Base-by-base conservation (phyloP, 257 asterid genomes). In the Verbascum thapsus region DNA sequence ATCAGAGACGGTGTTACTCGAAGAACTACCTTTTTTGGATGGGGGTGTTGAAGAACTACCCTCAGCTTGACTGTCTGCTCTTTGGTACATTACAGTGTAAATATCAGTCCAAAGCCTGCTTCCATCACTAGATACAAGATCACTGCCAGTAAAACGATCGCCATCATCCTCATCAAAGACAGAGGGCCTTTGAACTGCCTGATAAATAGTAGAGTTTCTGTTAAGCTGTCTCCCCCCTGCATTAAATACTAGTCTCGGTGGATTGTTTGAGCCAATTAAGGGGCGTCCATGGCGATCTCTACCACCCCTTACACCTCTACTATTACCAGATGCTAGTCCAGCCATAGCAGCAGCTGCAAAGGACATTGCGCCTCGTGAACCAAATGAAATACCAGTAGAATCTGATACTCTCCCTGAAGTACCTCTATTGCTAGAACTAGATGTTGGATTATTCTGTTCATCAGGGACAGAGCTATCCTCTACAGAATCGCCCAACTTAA, bases 261-360 rank as follows among this genome's bases (percentile, higher is more conserved):
- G 87, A 56, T 87, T 85, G 13, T 71, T 78, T 3, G 91, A 77
- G 67, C 89, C 83, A 72, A 72, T 73, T 30, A 76, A 56, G 40
- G 80, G 84, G 20, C 79, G 91, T 1, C 91, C 97, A 1, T 75
- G 80, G 49, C 88, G 75, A 72, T 89, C 91, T 80, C 91, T 83
- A 71, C 79, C 82, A 30, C 88, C 97, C 68, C 95, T 85, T 65
- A 76, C 71, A 70, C 95, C 96, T 84, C 94, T 80, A 67, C 81
- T 81, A 59, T 78, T 88, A 53, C 88, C 85, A 50, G 98, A 83
- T 38, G 90, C 86, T 68, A 85, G 87, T 13, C 99, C 99, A 69
- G 95, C 95, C 99, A 94, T 94, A 18, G 99, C 94, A 66, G 96
- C 97, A 61, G 99, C 99, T 41, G 97, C 97, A 81, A 90, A 94